These are phyloP conservation scores for Puccinia brachypodii DNA, from an alignment of 1,284 basidiomycete genomes.

Conservation along the genomic window DNA sequence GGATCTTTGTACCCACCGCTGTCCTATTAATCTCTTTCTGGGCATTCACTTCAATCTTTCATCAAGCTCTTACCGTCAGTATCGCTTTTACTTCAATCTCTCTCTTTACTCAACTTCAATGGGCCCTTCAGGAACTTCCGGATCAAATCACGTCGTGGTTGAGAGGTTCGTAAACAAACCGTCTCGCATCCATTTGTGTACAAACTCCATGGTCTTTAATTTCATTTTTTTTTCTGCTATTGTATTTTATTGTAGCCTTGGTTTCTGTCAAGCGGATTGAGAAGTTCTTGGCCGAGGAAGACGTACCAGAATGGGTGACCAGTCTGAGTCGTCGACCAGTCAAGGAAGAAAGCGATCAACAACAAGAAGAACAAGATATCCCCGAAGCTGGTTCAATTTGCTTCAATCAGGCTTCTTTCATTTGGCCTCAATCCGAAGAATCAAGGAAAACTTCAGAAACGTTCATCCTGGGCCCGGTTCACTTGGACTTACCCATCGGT, in stretches of 20 bases:
- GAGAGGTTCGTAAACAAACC: conserved; percentile 18
- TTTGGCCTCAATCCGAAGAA: conserved; percentile 59
- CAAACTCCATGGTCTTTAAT: neutral
- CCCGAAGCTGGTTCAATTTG: conserved; percentile 23
- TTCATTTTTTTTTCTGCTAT: neutral
- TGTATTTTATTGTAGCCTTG: conserved; percentile 55
- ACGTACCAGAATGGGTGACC: conserved; percentile 45
- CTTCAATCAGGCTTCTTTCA: conserved; percentile 59
- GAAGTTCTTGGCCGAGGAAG: conserved; percentile 43
- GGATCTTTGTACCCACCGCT: conserved; percentile 46
- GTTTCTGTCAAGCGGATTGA: conserved; percentile 46
- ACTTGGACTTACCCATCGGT: conserved; percentile 33
- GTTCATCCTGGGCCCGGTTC: conserved; percentile 35
- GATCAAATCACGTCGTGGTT: conserved; percentile 47
- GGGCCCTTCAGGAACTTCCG: conserved; percentile 37
- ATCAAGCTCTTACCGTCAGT: conserved; percentile 44
- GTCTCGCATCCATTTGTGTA: neutral
- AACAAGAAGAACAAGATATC: conserved; percentile 9
- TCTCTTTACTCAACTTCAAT: conserved; percentile 62
- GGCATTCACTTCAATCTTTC: conserved; percentile 59
- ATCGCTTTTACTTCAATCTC: conserved; percentile 49
- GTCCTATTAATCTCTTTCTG: conserved; percentile 47
- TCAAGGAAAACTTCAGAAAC: neutral
- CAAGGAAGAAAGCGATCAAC: neutral
- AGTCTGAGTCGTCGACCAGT: conserved; percentile 26